Evolutionary conservation across 805 yeast species (phyloP).

Genomic region (Wickerhamiella spandovensis): DNA sequence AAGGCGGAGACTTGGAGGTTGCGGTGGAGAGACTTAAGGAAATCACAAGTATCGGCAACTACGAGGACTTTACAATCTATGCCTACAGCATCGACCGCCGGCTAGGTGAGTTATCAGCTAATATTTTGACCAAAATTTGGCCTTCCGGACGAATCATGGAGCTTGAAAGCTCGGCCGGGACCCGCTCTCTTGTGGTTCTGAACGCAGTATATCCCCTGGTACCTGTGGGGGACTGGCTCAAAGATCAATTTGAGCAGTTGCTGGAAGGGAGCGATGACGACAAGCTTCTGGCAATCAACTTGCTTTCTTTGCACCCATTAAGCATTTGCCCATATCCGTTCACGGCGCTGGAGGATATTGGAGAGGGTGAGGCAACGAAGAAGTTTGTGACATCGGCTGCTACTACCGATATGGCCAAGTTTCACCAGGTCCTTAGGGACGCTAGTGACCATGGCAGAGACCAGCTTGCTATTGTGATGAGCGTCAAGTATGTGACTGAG

Average conservation of each 20-base stretch:
- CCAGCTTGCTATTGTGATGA: neutral
- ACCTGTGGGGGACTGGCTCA: slow-evolving; percentile 5
- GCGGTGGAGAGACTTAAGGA: slow-evolving; percentile 1
- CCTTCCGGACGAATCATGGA: neutral
- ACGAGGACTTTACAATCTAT: slow-evolving; percentile 4
- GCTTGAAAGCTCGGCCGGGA: slow-evolving; percentile 2
- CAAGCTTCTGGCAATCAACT: slow-evolving; percentile 2
- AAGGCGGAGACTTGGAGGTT: neutral
- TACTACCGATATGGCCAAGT: neutral
- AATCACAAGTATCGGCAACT: neutral
- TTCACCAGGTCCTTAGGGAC: neutral
- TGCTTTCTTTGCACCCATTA: slow-evolving; percentile 2
- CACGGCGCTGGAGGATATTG: neutral
- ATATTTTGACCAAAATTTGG: neutral
- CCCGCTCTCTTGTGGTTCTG: slow-evolving; percentile 3
- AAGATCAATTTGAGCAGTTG: neutral
- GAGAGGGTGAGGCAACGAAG: neutral
- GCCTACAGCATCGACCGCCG: neutral
- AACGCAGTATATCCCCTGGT: slow-evolving; percentile 5
- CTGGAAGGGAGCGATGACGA: neutral
- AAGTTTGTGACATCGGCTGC: neutral
- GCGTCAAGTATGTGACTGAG: neutral
- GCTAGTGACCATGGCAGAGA: neutral
- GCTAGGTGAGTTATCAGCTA: neutral
- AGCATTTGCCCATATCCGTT: neutral